phyloP scores from a whole-genome alignment of 805 yeast species.

The Ogataea allantospora region DNA sequence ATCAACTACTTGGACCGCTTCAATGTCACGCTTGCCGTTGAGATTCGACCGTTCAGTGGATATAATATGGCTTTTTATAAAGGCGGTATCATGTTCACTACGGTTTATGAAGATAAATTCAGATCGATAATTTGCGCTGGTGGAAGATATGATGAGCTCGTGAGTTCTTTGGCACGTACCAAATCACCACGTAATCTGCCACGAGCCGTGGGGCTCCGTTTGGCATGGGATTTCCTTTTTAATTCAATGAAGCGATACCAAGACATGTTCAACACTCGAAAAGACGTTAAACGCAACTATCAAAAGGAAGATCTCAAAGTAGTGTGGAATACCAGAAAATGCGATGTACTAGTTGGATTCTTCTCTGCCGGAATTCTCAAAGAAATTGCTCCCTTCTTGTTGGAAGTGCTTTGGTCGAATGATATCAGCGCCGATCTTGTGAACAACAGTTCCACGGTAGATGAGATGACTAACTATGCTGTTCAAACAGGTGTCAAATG shows the following conservation, averaged over 20 bases:
- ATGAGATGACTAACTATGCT: conserved; percentile 66
- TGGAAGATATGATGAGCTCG: conserved; percentile 83
- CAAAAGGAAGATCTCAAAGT: conserved; percentile 28
- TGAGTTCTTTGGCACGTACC: conserved; percentile 60
- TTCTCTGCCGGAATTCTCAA: conserved; percentile 55
- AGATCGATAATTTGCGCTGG: conserved; percentile 75
- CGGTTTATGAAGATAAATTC: conserved; percentile 61
- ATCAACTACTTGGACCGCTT: conserved; percentile 51
- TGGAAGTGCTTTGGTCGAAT: conserved; percentile 68
- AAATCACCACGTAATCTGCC: conserved; percentile 35
- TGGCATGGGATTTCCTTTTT: conserved; percentile 69
- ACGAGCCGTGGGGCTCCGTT: conserved; percentile 82
- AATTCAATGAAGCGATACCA: conserved; percentile 49
- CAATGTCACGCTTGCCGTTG: conserved; percentile 49
- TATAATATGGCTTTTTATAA: conserved; percentile 77
- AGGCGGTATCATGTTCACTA: conserved; percentile 87
- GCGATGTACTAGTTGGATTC: conserved; percentile 80
- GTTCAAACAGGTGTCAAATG: conserved; percentile 69
- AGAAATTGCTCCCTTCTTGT: conserved; percentile 60
- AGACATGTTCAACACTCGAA: conserved; percentile 32
- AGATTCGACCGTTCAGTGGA: conserved; percentile 78
- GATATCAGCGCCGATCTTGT: conserved; percentile 76
- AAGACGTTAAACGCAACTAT: conserved; percentile 32
- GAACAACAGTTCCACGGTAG: conserved; percentile 45
- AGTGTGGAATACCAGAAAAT: conserved; percentile 56